A percentile compares a stretch with the other conserved stretches of the same genome.
These are phyloP conservation scores for Kodamaea fungicola DNA, from an alignment of 1,139 yeast species.

Conservation along the genomic window DNA sequence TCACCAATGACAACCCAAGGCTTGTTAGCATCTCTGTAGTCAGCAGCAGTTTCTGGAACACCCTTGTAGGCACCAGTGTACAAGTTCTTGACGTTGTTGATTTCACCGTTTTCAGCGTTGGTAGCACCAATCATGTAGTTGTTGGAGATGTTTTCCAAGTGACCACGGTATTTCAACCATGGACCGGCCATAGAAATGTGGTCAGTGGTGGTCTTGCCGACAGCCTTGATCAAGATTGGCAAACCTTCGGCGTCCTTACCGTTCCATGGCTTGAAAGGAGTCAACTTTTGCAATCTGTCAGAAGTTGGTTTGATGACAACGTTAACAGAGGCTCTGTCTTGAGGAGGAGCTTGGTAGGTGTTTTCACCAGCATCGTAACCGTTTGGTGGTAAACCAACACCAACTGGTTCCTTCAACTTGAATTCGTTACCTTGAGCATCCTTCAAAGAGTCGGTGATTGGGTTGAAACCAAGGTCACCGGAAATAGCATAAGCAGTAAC, in stretches of 20 bases:
- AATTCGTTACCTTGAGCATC: slow-evolving; percentile 95
- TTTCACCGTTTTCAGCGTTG: slow-evolving; percentile 94
- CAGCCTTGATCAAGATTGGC: slow-evolving; percentile 94
- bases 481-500: slow-evolving; percentile 94
- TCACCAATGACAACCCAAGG: slow-evolving; percentile 99
- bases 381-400: slow-evolving; percentile 87
- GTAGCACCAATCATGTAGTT: slow-evolving; percentile 99
- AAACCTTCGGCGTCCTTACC: slow-evolving; percentile 87
- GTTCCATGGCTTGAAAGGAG: slow-evolving; percentile 70
- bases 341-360: slow-evolving; percentile 98
- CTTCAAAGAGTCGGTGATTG: slow-evolving; percentile 89
- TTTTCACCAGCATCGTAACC: slow-evolving; percentile 95
- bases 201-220: slow-evolving; percentile 98
- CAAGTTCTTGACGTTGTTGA: slow-evolving; percentile 85
- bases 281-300: slow-evolving; percentile 51
- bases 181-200: slow-evolving; percentile 99
- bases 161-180: slow-evolving; percentile 99
- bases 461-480: slow-evolving; percentile 98
- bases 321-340: slow-evolving; percentile 69
- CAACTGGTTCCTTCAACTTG: slow-evolving; percentile 84
- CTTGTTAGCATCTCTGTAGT: slow-evolving; percentile 89
- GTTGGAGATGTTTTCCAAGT: slow-evolving; percentile 96
- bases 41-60: slow-evolving; percentile 95
- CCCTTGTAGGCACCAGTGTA: slow-evolving; percentile 91
- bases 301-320: slow-evolving; percentile 85